Percentiles rank a stretch among this genome's conserved stretches.
phyloP scores from a whole-genome alignment of 352 stramenopile genomes.

The Phytophthora chlamydospora region DNA sequence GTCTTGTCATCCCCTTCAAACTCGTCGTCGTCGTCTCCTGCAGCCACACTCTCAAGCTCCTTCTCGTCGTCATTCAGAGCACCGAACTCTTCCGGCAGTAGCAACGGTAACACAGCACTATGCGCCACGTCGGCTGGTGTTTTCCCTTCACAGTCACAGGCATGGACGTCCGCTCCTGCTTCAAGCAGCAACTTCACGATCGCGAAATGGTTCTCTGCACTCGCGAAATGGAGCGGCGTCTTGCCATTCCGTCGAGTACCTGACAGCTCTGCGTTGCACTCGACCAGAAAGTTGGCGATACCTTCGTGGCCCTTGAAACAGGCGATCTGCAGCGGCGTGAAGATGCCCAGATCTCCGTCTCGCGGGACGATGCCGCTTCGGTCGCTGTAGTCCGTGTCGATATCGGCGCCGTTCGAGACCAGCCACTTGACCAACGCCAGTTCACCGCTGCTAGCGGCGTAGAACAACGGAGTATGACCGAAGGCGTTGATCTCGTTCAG shows the following conservation, averaged over 20 bases:
- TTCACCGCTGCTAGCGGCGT: conserved; percentile 73
- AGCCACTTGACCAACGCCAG: conserved; percentile 85
- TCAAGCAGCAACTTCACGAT: conserved; percentile 77
- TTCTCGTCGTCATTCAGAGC: conserved; percentile 29
- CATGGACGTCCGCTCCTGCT: conserved; percentile 70
- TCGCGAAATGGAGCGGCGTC: conserved; percentile 76
- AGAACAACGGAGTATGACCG: conserved; percentile 82
- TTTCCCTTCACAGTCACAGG: conserved; percentile 60
- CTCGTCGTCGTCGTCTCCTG: conserved; percentile 44
- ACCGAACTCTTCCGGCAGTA: conserved; percentile 58
- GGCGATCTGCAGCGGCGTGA: conserved; percentile 82
- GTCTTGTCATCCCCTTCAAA: conserved; percentile 37
- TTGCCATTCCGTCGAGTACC: conserved; percentile 75
- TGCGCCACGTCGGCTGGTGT: conserved; percentile 72
- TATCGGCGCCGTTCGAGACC: conserved; percentile 83
- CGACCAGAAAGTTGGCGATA: conserved; percentile 78
- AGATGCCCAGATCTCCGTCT: conserved; percentile 69
- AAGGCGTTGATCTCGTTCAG: conserved; percentile 82
- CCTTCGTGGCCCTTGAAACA: conserved; percentile 75
- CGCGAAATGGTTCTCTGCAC: conserved; percentile 57
- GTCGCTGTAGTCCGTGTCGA: conserved; percentile 84
- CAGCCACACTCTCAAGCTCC: conserved; percentile 23
- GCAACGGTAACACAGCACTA: conserved; percentile 44
- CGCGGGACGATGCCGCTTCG: conserved; percentile 50
- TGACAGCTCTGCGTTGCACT: conserved; percentile 81